A percentile compares a stretch with the other conserved stretches of the same genome.
These are phyloP conservation scores for Solanum rostratum DNA, from an alignment of 257 asterid species.

Conservation along the genomic window DNA sequence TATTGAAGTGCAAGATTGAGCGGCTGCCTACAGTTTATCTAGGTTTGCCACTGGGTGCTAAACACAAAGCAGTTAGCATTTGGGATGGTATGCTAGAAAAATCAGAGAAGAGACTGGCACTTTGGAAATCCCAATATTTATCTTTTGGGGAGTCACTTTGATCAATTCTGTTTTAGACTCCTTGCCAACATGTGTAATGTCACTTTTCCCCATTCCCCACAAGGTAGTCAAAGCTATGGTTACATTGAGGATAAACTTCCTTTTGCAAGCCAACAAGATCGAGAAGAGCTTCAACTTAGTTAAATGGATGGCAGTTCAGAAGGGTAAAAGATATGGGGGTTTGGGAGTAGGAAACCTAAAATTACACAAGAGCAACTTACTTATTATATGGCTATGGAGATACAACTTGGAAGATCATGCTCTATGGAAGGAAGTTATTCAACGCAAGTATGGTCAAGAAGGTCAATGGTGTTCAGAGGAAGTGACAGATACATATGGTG, in stretches of 20 bases:
- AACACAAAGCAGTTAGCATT: background rate
- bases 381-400: background rate
- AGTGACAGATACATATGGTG: background rate
- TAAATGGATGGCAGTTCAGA: background rate
- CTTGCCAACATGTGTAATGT: background rate
- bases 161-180: no score
- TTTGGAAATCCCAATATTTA: background rate
- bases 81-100: background rate
- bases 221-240: background rate
- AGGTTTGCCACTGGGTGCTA: background rate
- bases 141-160: background rate
- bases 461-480: background rate
- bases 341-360: background rate
- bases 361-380: background rate
- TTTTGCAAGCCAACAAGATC: background rate
- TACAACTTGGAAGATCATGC: background rate
- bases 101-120: background rate
- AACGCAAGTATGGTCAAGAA: background rate
- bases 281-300: background rate
- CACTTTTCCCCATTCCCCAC: background rate
- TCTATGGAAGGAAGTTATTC: background rate
- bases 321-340: background rate
- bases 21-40: background rate
- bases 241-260: background rate
- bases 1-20: background rate